phyloP scores from a whole-genome alignment of 257 asterid genomes.

The Paulownia fortunei region DNA sequence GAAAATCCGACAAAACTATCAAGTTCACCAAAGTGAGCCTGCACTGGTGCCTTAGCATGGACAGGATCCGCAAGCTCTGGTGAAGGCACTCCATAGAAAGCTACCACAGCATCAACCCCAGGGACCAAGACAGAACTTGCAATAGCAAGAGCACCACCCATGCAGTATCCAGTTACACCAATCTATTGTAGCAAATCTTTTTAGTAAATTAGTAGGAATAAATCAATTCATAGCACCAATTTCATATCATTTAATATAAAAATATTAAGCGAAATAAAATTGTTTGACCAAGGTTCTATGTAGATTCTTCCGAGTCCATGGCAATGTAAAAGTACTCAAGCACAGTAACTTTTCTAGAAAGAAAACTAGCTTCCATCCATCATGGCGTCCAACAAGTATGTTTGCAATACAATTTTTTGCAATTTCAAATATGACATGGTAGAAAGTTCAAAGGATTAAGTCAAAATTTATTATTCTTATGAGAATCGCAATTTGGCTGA shows the following conservation, averaged over 20 bases:
- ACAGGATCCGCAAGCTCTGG: conserved; percentile 85
- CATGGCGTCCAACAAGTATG: no score
- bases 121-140: conserved; percentile 94
- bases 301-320: not conserved
- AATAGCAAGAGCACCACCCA: conserved; percentile 98
- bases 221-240: not conserved
- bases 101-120: conserved; percentile 82
- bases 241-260: not conserved
- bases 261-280: not conserved
- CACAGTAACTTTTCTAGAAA: not conserved
- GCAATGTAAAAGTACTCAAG: not conserved
- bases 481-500: no score
- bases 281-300: not conserved
- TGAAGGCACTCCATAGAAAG: conserved; percentile 95
- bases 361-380: not conserved
- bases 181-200: conserved; percentile 45
- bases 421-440: no score
- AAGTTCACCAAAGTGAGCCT: conserved; percentile 96
- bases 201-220: conserved; percentile 7
- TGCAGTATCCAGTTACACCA: conserved; percentile 97
- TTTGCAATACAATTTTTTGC: no score
- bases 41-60: conserved; percentile 88
- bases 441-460: no score
- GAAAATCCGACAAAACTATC: conserved; percentile 84
- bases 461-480: no score